Conservation (phyloP, 176 grass and related monocot species). For the Carex littledalei region DNA sequence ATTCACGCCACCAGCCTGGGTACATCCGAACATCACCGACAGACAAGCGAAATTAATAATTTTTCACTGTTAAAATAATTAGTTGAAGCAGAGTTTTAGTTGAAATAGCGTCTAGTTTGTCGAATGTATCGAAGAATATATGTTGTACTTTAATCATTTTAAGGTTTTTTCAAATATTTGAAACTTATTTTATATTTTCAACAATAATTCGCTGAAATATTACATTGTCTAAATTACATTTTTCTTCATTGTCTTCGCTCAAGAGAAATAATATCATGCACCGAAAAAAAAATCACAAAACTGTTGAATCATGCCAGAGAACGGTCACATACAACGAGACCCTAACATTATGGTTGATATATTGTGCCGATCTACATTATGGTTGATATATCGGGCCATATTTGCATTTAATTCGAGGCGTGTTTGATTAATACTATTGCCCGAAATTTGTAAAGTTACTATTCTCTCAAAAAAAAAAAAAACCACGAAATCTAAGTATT, state of each 20-base stretch:
- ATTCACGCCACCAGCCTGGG: background rate
- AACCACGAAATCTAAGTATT: too few relatives aligned
- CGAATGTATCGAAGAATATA: background rate
- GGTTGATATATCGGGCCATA: too few relatives aligned
- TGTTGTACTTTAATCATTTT: background rate
- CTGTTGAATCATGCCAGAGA: too few relatives aligned
- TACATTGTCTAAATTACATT: background rate
- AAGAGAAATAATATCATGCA: background rate
- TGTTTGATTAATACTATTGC: too few relatives aligned
- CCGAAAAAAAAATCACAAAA: too few relatives aligned
- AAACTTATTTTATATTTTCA: background rate
- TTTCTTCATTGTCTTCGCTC: background rate
- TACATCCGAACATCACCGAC: background rate
- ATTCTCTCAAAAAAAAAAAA: too few relatives aligned
- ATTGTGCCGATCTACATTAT: too few relatives aligned
- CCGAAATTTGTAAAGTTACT: too few relatives aligned
- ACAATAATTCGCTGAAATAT: background rate
- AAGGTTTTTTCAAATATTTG: background rate
- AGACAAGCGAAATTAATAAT: background rate
- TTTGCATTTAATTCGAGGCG: too few relatives aligned
- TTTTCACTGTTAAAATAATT: background rate
- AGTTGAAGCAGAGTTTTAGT: background rate
- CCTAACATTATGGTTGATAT: too few relatives aligned
- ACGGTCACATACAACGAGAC: too few relatives aligned
- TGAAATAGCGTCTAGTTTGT: background rate